Evolutionary conservation across 352 stramenopile genomes (phyloP).

Genomic region (Phytophthora nicotianae): DNA sequence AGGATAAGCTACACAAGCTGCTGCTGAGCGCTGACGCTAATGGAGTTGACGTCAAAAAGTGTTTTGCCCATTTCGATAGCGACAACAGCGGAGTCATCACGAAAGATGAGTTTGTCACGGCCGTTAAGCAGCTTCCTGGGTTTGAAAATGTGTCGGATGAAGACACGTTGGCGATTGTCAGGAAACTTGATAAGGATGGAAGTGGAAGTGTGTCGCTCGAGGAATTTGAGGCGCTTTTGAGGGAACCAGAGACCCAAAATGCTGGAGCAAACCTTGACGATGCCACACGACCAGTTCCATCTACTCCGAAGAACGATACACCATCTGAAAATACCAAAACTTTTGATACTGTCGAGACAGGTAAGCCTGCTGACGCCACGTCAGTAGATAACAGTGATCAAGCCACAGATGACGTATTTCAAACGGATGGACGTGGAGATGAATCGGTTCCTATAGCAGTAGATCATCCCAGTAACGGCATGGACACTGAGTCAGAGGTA

Average conservation of each 20-base stretch:
- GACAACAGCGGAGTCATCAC: slow-evolving; percentile 53
- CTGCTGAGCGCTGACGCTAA: slow-evolving; percentile 33
- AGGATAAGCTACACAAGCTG: slow-evolving; percentile 36
- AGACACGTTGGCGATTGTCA: slow-evolving; percentile 45
- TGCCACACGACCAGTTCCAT: not conserved
- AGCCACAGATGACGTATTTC: slow-evolving; percentile 3
- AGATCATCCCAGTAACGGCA: not conserved
- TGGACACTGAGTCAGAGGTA: not conserved
- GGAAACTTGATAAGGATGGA: slow-evolving; percentile 55
- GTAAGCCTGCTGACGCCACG: not conserved
- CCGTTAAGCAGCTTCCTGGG: slow-evolving; percentile 49
- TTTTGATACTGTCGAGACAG: not conserved
- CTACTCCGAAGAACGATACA: not conserved
- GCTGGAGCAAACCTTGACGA: not conserved
- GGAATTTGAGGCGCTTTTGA: slow-evolving; percentile 58
- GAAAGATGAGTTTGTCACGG: slow-evolving; percentile 49
- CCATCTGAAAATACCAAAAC: not conserved
- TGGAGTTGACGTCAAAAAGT: slow-evolving; percentile 43
- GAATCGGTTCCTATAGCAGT: slow-evolving; percentile 13
- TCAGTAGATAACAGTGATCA: not conserved
- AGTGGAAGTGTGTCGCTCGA: slow-evolving; percentile 58
- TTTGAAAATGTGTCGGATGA: slow-evolving; percentile 45
- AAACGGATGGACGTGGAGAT: slow-evolving; percentile 11
- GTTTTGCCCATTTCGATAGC: slow-evolving; percentile 65
- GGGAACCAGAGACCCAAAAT: not conserved